Percentiles rank a stretch among this genome's conserved stretches.
Conservation (phyloP, 352 stramenopile genomes). For the Phytophthora tubulina region DNA sequence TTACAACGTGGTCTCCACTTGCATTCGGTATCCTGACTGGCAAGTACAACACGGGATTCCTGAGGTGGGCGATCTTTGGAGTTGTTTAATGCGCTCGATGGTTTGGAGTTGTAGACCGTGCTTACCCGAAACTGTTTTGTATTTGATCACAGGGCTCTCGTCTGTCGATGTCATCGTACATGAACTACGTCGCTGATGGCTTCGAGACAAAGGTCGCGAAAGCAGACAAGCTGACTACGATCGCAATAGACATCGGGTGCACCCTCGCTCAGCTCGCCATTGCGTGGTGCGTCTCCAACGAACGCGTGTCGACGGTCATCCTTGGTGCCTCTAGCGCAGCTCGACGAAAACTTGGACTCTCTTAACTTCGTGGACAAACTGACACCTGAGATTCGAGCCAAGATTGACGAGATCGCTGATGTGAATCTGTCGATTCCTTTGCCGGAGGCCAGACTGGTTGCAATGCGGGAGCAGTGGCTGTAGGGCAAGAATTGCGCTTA, state of each 20-base stretch:
- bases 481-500: constrained; percentile 2
- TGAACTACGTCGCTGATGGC: constrained; percentile 48
- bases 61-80: constrained; percentile 25
- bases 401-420: constrained; percentile 58
- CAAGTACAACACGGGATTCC: constrained; percentile 79
- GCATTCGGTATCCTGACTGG: constrained; percentile 69
- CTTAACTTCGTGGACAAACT: constrained; percentile 56
- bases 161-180: constrained; percentile 50
- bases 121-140: no score
- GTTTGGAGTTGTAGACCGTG: no score
- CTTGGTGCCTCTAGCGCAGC: constrained; percentile 64
- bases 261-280: constrained; percentile 56
- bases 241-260: constrained; percentile 52
- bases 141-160: constrained; percentile 43
- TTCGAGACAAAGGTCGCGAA: constrained; percentile 40
- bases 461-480: constrained; percentile 32
- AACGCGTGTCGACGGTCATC: constrained; percentile 61
- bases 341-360: constrained; percentile 64
- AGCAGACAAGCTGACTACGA: constrained; percentile 40
- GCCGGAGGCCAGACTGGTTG: constrained; percentile 25
- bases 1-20: constrained; percentile 80
- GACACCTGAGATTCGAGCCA: constrained; percentile 55
- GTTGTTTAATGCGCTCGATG: no score
- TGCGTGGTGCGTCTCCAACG: constrained; percentile 63
- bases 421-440: constrained; percentile 31